Evolutionary conservation across 306 rosid genomes (phyloP).

Genomic region (Glycine tomentella): DNA sequence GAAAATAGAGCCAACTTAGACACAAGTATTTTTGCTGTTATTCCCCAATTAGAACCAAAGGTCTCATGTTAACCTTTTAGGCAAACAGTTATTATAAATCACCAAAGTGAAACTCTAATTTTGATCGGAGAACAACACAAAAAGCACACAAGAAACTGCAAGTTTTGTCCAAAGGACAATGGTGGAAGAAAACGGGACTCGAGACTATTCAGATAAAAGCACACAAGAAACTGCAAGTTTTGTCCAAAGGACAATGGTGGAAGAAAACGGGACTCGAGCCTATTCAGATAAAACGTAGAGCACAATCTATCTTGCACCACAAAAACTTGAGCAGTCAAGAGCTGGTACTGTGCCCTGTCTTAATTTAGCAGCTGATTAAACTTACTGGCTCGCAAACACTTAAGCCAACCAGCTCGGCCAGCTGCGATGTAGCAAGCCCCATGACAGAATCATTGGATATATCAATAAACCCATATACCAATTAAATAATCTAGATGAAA

Average conservation of each 20-base stretch:
- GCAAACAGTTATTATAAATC: background rate
- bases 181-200: background rate
- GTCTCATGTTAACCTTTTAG: background rate
- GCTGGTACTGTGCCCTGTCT: constrained; percentile 69
- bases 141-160: background rate
- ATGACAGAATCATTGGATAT: constrained; percentile 4
- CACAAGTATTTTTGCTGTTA: background rate
- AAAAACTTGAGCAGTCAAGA: constrained; percentile 73
- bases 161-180: background rate
- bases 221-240: background rate
- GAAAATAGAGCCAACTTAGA: background rate
- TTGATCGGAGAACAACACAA: background rate
- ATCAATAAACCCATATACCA: background rate
- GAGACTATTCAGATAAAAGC: too few relatives aligned
- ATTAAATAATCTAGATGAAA: background rate
- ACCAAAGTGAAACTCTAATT: background rate
- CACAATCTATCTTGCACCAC: constrained; percentile 78
- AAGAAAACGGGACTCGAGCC: background rate
- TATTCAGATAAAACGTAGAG: constrained; percentile 50
- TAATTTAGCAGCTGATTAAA: constrained; percentile 73
- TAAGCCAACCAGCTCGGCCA: constrained; percentile 83
- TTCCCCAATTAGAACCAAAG: background rate
- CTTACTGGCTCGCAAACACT: constrained; percentile 75
- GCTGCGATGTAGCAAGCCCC: constrained; percentile 55
- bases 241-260: background rate